Evolutionary conservation across 179 eudicot genomes (phyloP), one percentile per base, ranked within the genome.

Genomic region (Heliamphora pulchella): DNA sequence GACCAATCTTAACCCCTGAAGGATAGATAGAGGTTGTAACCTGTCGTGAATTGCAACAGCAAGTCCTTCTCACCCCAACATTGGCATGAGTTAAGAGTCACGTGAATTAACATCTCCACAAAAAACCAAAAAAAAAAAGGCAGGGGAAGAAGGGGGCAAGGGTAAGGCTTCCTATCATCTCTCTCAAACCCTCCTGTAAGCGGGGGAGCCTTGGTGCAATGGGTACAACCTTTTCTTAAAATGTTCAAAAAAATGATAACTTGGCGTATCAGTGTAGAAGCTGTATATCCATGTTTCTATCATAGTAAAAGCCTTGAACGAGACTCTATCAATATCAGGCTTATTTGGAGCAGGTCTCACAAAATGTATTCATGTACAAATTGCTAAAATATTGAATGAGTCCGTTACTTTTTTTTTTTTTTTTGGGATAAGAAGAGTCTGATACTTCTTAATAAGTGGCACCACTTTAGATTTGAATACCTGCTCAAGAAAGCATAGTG

Each of bases 401-500:
- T 74, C 22, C 31, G 46, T 57, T 43, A 4, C 54, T 41, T 18
- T 70, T n/a, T 55, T 4, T 13, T 58, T 31, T 10, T 0, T 39
- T 74, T 41, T 14, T 22, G 47, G 46, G 48, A 44, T 50, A 54
- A 47, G 69, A 46, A 71, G 7, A 44, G 5, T 46, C 54, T 18
- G 3, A 18, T 50, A 65, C 81, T 61, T 53, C 44, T 41, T 55
- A 66, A 53, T 13, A 54, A 65, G 47, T 44, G 50, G 59, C 55
- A 65, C 67, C 47, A 74, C 31, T 54, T 67, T 68, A 46, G 48
- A 68, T 44, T 43, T 82, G 17, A 64, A 61, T 81, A 96, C 99
- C 97, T 96, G 89, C 86, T 96, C 99, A 76, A 96, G 97, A 85
- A 96, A 96, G 80, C 97, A 89, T 11, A 96, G 89, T 9, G 99